Percentiles rank a stretch among this genome's conserved stretches.
These are phyloP conservation scores for Trifolium dubium DNA, from an alignment of 306 rosid genomes.

Conservation along the genomic window DNA sequence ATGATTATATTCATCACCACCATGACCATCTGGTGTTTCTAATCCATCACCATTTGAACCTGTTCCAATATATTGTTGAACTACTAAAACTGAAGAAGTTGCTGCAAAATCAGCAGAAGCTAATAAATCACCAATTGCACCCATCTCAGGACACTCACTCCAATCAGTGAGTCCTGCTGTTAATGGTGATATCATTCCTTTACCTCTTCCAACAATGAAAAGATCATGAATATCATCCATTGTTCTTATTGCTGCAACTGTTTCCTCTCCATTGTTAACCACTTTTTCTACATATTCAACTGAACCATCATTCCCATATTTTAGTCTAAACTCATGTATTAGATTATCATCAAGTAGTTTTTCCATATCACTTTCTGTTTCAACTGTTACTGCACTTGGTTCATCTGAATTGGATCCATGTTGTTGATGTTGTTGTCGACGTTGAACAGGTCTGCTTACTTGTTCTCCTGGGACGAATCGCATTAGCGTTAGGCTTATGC, in stretches of 20 bases:
- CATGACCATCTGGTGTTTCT: constrained; percentile 40
- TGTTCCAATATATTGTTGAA: constrained; percentile 68
- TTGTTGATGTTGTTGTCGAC: neutral
- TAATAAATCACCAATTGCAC: constrained; percentile 82
- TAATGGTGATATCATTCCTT: constrained; percentile 68
- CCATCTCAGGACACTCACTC: constrained; percentile 96
- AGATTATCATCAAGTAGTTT: constrained; percentile 61
- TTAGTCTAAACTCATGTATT: constrained; percentile 54
- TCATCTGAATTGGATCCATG: neutral
- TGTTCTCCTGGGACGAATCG: constrained; percentile 59
- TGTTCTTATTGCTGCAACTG: constrained; percentile 69
- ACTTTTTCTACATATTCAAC: constrained; percentile 61
- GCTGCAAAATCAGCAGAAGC: constrained; percentile 93
- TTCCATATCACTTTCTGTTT: constrained; percentile 55
- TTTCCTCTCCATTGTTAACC: constrained; percentile 85
- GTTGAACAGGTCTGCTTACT: constrained; percentile 3
- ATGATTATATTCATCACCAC: constrained; percentile 17
- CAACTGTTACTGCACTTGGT: constrained; percentile 41
- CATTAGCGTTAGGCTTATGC: constrained; percentile 61
- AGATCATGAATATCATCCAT: constrained; percentile 73
- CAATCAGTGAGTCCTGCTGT: constrained; percentile 93
- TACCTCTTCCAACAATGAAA: constrained; percentile 90
- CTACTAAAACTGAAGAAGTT: constrained; percentile 77
- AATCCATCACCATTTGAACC: constrained; percentile 37
- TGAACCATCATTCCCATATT: constrained; percentile 37